These are phyloP conservation scores for Phalaenopsis hybrid DNA, from an alignment of 116 monocot genomes.

Conservation along the genomic window DNA sequence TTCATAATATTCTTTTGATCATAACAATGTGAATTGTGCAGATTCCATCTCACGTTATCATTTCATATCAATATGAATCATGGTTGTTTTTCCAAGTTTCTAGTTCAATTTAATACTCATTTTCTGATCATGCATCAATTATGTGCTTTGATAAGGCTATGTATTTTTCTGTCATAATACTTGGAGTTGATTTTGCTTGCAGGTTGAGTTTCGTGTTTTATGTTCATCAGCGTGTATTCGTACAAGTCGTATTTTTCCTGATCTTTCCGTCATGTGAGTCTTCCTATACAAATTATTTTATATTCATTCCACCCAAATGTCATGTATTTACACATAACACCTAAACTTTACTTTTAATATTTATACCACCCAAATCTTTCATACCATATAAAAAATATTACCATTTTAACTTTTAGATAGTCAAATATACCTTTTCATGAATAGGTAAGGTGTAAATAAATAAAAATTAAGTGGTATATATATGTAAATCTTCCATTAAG, in stretches of 20 bases:
- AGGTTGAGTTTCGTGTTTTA: conserved; percentile 79
- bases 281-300: background rate
- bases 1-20: too few species aligned
- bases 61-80: background rate
- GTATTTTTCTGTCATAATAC: background rate
- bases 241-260: conserved; percentile 66
- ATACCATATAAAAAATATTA: too few species aligned
- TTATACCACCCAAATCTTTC: too few species aligned
- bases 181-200: conserved; percentile 12
- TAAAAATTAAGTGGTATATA: too few species aligned
- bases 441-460: too few species aligned
- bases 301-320: too few species aligned
- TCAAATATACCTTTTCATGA: too few species aligned
- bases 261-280: conserved; percentile 80
- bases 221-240: conserved; percentile 59
- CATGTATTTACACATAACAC: too few species aligned
- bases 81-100: background rate
- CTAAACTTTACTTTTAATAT: too few species aligned
- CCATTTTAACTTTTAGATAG: too few species aligned
- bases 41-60: background rate
- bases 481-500: too few species aligned
- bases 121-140: background rate
- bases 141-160: background rate
- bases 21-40: too few species aligned
- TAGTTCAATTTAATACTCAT: background rate